Evolutionary conservation across 306 rosid genomes (phyloP).

Genomic region (Inga laurina): DNA sequence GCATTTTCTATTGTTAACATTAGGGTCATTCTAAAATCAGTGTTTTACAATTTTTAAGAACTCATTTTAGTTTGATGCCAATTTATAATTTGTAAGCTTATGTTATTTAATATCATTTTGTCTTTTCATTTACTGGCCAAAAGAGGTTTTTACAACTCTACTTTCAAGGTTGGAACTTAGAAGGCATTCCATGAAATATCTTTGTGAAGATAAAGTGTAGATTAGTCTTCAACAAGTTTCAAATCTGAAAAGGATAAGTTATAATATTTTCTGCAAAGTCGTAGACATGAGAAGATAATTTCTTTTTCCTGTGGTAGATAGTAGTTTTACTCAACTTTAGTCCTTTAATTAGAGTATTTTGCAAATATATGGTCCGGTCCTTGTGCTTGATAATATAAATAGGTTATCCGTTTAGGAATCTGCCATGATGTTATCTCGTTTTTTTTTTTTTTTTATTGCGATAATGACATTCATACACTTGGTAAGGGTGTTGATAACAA

Average conservation of each 20-base stretch:
- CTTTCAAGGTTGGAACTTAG: not conserved
- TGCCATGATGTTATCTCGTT: not conserved
- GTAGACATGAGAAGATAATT: not conserved
- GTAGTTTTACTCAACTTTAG: not conserved
- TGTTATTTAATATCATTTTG: no score
- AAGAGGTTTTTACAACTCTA: not conserved
- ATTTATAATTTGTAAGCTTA: no score
- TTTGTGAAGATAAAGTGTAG: not conserved
- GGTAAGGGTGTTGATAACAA: not conserved
- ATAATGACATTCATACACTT: not conserved
- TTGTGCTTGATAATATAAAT: not conserved
- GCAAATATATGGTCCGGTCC: not conserved
- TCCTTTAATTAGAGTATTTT: not conserved
- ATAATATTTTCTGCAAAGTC: not conserved
- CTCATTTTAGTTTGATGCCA: no score
- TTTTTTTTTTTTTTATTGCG: not conserved
- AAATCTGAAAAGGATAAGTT: not conserved
- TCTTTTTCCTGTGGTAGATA: not conserved
- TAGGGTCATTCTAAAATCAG: no score
- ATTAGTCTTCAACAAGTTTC: not conserved
- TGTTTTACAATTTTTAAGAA: no score
- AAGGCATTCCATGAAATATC: not conserved
- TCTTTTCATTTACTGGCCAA: not conserved
- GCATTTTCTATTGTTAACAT: no score
- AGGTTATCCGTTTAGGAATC: not conserved